Evolutionary conservation across 2,329 filamentous ascomycete species (phyloP), one percentile per base, ranked within the genome.

Genomic region (Aspergillus fijiensis): DNA sequence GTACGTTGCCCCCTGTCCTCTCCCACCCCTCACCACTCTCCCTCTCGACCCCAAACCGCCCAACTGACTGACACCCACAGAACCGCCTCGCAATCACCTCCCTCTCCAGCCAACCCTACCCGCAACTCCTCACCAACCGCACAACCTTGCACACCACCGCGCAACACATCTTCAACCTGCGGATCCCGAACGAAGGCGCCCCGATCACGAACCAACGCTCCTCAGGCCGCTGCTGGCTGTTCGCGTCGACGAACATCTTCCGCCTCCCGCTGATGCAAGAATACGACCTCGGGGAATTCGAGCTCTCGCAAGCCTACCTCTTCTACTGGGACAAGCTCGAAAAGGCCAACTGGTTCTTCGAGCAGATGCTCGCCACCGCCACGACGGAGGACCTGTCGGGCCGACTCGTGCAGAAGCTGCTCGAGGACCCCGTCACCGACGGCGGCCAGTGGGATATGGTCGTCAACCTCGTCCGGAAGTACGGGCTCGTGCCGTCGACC

Each of bases 241-340:
- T 96, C 68, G 92, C 92, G 1, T 87, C 90, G 4, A 95, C 91
- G n/a, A 96, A 96, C 68, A 88, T 96, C 58, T 95, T 96, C 78
- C 89, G 92, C 29, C 84, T 96, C n/a, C 89, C 91, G 1, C 81
- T 96, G 51, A 94, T 95, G 89, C 89, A 90, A 76, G 88, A 88
- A 69, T 90, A 96, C 76, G 85, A 87, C 64, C 84, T 96, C 21
- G 84, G 87, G 51, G 81, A 84, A 56, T 96, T 96, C 69, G 90
- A 96, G 80, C 82, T 96, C n/a, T 92, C 89, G 31, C 92, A 96
- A 76, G 83, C 88, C 1, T 96, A 96, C 70, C 83, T 96, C 4
- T 96, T 94, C 79, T 96, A 92, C 82, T 96, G 90, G 89, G 92
- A 96, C 75, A 96, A 96, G 79, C 85, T 96, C 21, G 92, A 96